These are phyloP conservation scores for Ogataea ganodermae DNA, from an alignment of 805 yeast genomes.

Conservation along the genomic window DNA sequence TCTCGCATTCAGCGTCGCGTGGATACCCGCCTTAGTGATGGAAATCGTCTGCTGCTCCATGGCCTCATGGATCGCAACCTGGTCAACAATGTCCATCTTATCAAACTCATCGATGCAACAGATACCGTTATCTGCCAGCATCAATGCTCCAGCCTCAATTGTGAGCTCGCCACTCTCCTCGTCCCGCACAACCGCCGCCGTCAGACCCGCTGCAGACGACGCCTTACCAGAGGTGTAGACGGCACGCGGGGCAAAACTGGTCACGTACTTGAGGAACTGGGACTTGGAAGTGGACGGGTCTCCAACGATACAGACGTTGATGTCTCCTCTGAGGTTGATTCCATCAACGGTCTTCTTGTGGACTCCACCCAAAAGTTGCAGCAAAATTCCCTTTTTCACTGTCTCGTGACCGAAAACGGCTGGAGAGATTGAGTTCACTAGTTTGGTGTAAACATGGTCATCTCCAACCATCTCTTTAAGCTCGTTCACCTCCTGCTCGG, in stretches of 20 bases:
- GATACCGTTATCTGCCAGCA: constrained; percentile 97
- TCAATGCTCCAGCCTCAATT: constrained; percentile 97
- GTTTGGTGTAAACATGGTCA: constrained; percentile 76
- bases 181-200: constrained; percentile 96
- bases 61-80: constrained; percentile 98
- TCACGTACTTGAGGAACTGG: constrained; percentile 91
- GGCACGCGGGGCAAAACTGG: constrained; percentile 88
- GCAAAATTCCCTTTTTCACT: constrained; percentile 84
- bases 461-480: constrained; percentile 89
- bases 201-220: constrained; percentile 96
- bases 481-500: constrained; percentile 80
- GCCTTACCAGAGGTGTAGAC: constrained; percentile 98
- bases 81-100: constrained; percentile 94
- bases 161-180: constrained; percentile 97
- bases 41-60: constrained; percentile 99
- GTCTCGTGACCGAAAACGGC: constrained; percentile 96
- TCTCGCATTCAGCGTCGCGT: constrained; percentile 95
- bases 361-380: constrained; percentile 93
- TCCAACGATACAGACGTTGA: constrained; percentile 93
- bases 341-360: constrained; percentile 94
- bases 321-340: constrained; percentile 92
- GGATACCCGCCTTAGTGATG: constrained; percentile 98
- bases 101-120: constrained; percentile 99
- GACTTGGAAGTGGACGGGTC: constrained; percentile 98
- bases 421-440: constrained; percentile 90